A percentile compares a stretch with the other conserved stretches of the same genome.
Evolutionary conservation across 345 rosid genomes (phyloP).

Genomic region (Combretum micranthum): DNA sequence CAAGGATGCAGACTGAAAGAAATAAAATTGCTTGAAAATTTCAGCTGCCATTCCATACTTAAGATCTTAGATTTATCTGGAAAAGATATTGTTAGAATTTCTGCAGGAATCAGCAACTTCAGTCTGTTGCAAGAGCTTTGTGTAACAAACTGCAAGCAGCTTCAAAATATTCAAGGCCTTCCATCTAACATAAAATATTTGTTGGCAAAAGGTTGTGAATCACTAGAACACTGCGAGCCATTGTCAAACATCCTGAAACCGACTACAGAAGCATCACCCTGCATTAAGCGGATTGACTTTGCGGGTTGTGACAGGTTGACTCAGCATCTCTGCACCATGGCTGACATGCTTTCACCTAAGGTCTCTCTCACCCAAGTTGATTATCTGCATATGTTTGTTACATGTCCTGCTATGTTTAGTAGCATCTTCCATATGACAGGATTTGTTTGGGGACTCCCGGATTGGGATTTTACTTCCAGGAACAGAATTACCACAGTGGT

Average conservation of each 20-base stretch:
- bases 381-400: background rate
- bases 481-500: slow-evolving; percentile 6
- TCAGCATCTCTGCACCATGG: no score
- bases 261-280: background rate
- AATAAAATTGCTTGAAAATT: no score
- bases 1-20: no score
- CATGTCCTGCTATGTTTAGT: background rate
- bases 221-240: background rate
- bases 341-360: no score
- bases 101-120: background rate
- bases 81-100: background rate
- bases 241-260: background rate
- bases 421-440: background rate
- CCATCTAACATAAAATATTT: background rate
- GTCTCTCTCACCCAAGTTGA: background rate
- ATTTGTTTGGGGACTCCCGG: slow-evolving; percentile 4
- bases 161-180: background rate
- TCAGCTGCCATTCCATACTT: no score
- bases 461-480: slow-evolving; percentile 6
- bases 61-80: background rate
- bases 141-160: background rate
- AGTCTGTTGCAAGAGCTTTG: background rate
- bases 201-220: no score
- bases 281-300: background rate
- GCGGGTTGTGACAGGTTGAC: background rate